phyloP scores from a whole-genome alignment of 116 monocot species.

The Iris pallida region DNA sequence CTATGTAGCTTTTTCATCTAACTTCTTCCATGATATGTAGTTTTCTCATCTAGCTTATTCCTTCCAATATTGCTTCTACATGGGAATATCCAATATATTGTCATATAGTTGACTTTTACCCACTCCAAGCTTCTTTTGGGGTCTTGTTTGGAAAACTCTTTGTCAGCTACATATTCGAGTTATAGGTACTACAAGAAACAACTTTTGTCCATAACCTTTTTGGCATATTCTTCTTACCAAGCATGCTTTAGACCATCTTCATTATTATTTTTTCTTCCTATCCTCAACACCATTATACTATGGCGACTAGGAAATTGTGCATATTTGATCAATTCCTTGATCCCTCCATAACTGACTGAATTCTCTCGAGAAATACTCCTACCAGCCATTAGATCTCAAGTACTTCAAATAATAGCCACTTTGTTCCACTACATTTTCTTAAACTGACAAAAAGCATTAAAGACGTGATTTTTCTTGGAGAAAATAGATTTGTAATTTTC shows the following conservation, averaged over 20 bases:
- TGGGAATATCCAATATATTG: too few species aligned
- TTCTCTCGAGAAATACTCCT: neutral
- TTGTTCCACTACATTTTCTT: neutral
- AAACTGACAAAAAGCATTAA: neutral
- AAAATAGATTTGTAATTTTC: neutral
- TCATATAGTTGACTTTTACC: too few species aligned
- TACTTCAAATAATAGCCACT: neutral
- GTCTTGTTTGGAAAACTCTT: too few species aligned
- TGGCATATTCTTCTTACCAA: neutral
- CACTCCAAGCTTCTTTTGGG: too few species aligned
- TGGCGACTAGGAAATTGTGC: neutral
- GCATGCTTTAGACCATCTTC: neutral
- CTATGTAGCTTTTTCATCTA: too few species aligned
- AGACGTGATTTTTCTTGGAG: neutral
- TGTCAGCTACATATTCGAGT: too few species aligned
- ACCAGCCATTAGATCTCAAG: neutral
- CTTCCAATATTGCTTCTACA: too few species aligned
- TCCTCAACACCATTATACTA: neutral
- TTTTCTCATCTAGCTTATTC: too few species aligned
- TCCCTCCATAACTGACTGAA: neutral
- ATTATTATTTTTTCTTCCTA: neutral
- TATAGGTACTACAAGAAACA: too few species aligned
- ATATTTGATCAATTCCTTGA: neutral
- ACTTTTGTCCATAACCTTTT: neutral
- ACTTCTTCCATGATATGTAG: too few species aligned